Conservation (phyloP, 345 rosid species). For the Viola odorata region DNA sequence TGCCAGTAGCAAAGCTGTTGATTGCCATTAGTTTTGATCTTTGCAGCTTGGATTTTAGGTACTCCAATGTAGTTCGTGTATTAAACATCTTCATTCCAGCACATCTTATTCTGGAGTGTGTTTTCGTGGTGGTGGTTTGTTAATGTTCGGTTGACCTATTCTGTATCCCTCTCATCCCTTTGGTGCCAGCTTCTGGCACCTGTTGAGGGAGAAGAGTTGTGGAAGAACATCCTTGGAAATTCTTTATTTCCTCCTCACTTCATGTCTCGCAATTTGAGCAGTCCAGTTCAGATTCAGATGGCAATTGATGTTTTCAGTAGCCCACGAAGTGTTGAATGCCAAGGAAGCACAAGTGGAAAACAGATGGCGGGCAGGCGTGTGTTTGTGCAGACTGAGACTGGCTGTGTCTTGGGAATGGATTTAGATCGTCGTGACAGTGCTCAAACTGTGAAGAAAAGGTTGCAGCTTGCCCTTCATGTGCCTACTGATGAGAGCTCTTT, state of each 20-base stretch:
- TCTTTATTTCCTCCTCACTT: slow-evolving; percentile 42
- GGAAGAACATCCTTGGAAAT: too few relatives aligned
- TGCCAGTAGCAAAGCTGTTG: too few relatives aligned
- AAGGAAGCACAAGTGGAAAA: slow-evolving; percentile 45
- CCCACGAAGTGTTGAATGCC: slow-evolving; percentile 60
- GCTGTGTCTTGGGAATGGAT: slow-evolving; percentile 97
- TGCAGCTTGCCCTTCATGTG: slow-evolving; percentile 83
- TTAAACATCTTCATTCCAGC: too few relatives aligned
- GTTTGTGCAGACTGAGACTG: slow-evolving; percentile 93
- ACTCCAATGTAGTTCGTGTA: too few relatives aligned
- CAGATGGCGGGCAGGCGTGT: slow-evolving; percentile 81
- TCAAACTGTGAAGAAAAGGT: slow-evolving; percentile 86
- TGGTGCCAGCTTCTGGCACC: slow-evolving; percentile 38
- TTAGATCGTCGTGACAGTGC: slow-evolving; percentile 89
- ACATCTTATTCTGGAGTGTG: too few relatives aligned
- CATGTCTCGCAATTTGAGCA: slow-evolving; percentile 84
- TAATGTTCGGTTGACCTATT: slow-evolving; percentile 39
- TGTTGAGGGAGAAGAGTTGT: slow-evolving; percentile 36
- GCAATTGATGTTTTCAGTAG: slow-evolving; percentile 77
- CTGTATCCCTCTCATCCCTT: slow-evolving; percentile 15
- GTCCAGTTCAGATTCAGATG: slow-evolving; percentile 98
- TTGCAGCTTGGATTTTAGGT: too few relatives aligned
- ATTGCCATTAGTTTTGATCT: too few relatives aligned
- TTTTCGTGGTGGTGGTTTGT: slow-evolving; percentile 23
- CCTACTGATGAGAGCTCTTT: slow-evolving; percentile 75